Conservation (phyloP, 148 eudicot genomes). For the Chenopodium suecicum region DNA sequence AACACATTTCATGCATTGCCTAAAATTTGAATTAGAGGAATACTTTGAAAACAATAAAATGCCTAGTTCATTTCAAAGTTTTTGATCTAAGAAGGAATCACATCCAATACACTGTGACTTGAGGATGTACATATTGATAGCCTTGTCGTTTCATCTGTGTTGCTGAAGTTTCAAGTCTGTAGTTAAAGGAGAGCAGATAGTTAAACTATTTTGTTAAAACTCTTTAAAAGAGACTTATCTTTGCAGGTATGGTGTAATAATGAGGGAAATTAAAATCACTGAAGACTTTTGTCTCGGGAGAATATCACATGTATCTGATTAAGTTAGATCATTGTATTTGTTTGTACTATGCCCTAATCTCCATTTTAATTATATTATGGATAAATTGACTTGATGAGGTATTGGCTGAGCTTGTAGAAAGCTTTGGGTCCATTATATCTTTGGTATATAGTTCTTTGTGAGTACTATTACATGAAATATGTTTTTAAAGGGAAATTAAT, state of each 20-base stretch:
- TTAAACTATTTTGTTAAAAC: neutral
- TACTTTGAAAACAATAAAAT: neutral
- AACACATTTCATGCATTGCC: neutral
- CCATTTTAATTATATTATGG: neutral
- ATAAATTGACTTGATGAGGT: neutral
- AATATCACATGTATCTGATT: neutral
- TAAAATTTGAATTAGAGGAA: neutral
- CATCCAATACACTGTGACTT: neutral
- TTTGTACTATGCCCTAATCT: neutral
- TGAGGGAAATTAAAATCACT: neutral
- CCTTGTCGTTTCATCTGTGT: neutral
- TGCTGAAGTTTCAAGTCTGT: neutral
- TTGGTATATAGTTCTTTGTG: neutral
- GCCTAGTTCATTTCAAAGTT: neutral
- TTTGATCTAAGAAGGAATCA: neutral
- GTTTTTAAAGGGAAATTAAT: neutral
- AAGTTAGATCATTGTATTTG: neutral
- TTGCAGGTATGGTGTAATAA: neutral
- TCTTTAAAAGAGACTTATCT: neutral
- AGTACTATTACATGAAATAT: neutral
- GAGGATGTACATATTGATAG: neutral
- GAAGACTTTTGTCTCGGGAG: neutral
- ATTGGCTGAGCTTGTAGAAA: neutral
- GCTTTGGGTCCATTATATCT: neutral
- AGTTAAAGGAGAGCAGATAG: neutral